Evolutionary conservation across 78 protist species (phyloP), one percentile per base, ranked within the genome.

Genomic region (Dictyostelium intermedium): DNA sequence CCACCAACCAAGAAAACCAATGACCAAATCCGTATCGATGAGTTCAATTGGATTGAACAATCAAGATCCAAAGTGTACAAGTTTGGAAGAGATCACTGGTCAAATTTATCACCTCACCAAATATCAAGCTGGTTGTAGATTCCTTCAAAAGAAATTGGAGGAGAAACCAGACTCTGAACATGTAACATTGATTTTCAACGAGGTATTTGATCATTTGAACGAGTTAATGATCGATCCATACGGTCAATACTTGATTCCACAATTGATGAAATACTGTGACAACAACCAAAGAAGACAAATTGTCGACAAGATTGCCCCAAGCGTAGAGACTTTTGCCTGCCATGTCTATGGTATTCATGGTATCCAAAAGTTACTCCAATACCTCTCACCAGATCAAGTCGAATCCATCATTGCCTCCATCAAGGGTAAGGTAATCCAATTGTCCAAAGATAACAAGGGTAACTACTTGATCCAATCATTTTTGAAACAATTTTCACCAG

Each of bases 101-200:
- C 95, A 93, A 47, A 85, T 96, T 23, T 91, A 92, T 78, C 92
- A 85, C 16, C 74, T 96, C 25, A 94, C 92, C 91, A 93, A 87
- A 27, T 91, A 93, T 73, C 97, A 87, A 84, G 95, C 94, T 0
- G 99, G 99, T 50, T 99, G 99, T 91, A 96, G 99, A 32, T 99
- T 97, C 97, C 97, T 99, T 30, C 99, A 98, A 96, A 41, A 86
- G 94, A 80, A 91, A 89, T 81, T 99, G 9, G 99, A 98, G 7
- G 98, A 92, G 70, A 61, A 35, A 1, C 80, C 85, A 34, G 84
- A 61, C 34, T 18, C 78, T 25, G 96, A 93, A 60, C 80, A 30
- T 60, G 74, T 91, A 18, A 78, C 91, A 23, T 25, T 93, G 37
- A 92, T 98, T 39, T 96, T 97, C 79, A 83, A 60, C n/a, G 99